These are phyloP conservation scores for Picea glauca DNA, from an alignment of 75 land plant species.

Conservation along the genomic window DNA sequence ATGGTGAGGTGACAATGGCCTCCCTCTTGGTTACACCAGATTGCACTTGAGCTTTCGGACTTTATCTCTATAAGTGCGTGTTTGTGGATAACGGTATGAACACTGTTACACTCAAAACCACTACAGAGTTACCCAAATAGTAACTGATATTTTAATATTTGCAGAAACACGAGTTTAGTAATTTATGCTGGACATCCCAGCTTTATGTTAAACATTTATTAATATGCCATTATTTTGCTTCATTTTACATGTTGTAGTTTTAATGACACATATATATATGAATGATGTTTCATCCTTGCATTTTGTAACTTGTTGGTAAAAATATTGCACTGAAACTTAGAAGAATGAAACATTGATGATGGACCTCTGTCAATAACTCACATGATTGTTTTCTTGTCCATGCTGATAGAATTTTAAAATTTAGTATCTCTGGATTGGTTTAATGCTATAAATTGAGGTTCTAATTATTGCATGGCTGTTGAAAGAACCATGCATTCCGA, in stretches of 20 bases:
- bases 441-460: neutral
- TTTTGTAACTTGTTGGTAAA: too few species aligned
- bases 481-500: neutral
- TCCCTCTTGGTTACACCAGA: too few species aligned
- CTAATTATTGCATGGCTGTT: neutral
- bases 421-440: neutral
- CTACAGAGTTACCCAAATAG: too few species aligned
- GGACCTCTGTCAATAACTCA: neutral
- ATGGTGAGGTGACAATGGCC: too few species aligned
- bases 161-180: too few species aligned
- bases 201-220: neutral
- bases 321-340: too few species aligned
- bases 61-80: too few species aligned
- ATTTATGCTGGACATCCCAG: too few species aligned
- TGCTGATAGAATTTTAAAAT: neutral
- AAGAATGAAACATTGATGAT: neutral
- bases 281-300: neutral
- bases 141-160: too few species aligned
- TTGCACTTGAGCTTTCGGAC: too few species aligned
- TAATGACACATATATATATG: neutral
- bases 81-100: too few species aligned
- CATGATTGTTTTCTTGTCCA: neutral
- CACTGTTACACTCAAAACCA: too few species aligned
- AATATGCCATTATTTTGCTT: neutral
- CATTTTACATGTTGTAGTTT: neutral